phyloP scores from a whole-genome alignment of 73 alveolate genomes.

The Symbiodinium pilosum region DNA sequence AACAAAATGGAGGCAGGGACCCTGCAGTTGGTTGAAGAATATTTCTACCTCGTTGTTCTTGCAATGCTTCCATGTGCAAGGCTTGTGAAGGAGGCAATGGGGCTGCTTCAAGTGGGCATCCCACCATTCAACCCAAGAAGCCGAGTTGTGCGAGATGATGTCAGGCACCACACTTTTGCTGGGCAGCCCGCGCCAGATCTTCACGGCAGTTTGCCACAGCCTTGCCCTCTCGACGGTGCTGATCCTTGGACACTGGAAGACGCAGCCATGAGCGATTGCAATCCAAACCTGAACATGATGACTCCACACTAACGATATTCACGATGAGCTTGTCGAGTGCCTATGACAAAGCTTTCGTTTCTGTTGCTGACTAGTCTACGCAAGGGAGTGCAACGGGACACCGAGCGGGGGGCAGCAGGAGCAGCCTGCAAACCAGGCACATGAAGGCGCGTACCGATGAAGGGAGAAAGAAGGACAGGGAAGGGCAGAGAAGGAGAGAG shows the following conservation, averaged over 20 bases:
- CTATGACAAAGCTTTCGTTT: too few relatives aligned
- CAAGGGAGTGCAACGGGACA: neutral
- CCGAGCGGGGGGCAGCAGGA: neutral
- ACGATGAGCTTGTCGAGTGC: too few relatives aligned
- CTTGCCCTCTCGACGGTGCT: neutral
- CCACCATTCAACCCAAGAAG: neutral
- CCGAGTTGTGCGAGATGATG: slow-evolving; percentile 3
- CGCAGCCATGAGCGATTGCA: too few relatives aligned
- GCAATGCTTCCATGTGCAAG: too few relatives aligned
- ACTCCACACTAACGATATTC: too few relatives aligned
- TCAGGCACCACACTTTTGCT: neutral
- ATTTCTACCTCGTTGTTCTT: too few relatives aligned
- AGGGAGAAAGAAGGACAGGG: neutral
- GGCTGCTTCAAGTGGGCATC: neutral
- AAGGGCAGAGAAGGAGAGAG: neutral
- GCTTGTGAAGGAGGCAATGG: too few relatives aligned
- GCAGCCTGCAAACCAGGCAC: neutral
- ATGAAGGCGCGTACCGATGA: neutral
- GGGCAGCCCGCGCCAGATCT: neutral
- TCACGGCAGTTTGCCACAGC: neutral
- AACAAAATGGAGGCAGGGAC: too few relatives aligned
- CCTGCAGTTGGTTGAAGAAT: too few relatives aligned
- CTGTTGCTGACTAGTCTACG: too few relatives aligned
- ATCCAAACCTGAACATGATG: neutral
- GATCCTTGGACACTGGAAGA: too few relatives aligned